These are phyloP conservation scores for Trichopus zeylanicus DNA, from an alignment of 116 monocot genomes.

Conservation along the genomic window DNA sequence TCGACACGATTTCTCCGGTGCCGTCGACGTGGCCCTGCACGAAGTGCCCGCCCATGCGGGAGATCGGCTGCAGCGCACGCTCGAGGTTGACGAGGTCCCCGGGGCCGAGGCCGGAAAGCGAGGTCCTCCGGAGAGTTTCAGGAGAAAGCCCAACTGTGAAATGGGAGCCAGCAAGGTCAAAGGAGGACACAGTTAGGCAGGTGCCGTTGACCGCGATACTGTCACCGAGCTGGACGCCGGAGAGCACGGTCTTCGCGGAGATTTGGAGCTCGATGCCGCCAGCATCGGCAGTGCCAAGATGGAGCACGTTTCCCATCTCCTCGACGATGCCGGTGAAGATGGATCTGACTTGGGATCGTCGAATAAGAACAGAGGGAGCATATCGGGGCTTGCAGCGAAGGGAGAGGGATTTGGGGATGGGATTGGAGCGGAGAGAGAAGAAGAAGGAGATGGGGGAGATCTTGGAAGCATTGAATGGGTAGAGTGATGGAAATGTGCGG, in stretches of 20 bases:
- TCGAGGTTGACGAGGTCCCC: slow-evolving; percentile 69
- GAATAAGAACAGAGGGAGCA: neutral
- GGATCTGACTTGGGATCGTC: slow-evolving; percentile 11
- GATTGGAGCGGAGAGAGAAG: neutral
- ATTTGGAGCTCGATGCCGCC: slow-evolving; percentile 58
- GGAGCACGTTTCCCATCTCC: slow-evolving; percentile 62
- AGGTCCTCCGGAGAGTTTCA: slow-evolving; percentile 76
- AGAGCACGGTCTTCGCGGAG: slow-evolving; percentile 46
- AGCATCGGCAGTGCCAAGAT: slow-evolving; percentile 36
- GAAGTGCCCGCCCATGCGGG: slow-evolving; percentile 92
- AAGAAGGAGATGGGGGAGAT: neutral
- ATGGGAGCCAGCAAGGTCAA: slow-evolving; percentile 22
- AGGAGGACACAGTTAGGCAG: slow-evolving; percentile 80
- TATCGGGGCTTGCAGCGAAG: neutral
- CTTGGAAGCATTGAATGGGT: neutral
- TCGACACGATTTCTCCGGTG: slow-evolving; percentile 64
- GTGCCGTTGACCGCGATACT: slow-evolving; percentile 86
- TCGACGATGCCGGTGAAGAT: slow-evolving; percentile 98
- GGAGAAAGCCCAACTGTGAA: slow-evolving; percentile 83
- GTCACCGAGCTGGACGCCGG: slow-evolving; percentile 65
- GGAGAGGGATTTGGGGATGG: neutral
- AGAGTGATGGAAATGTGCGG: too few species aligned
- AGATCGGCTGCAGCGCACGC: slow-evolving; percentile 51
- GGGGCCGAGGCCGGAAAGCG: slow-evolving; percentile 35
- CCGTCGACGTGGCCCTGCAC: slow-evolving; percentile 93